phyloP scores from a whole-genome alignment of 768 basidiomycete genomes.

The Auricularia sp. region DNA sequence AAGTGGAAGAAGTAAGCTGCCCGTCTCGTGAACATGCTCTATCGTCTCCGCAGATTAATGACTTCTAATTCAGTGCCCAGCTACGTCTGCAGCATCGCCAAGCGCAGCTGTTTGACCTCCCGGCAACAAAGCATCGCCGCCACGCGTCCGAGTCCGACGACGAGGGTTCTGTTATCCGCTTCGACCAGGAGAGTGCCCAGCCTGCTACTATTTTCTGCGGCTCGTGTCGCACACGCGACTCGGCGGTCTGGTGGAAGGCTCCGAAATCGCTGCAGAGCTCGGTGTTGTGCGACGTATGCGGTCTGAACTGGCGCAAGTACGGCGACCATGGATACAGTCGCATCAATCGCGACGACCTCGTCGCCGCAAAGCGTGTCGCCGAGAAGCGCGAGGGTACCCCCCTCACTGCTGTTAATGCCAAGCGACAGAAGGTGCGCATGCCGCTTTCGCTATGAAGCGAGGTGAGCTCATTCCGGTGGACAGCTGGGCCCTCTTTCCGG shows the following conservation, averaged over 20 bases:
- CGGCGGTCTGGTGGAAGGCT: constrained; percentile 82
- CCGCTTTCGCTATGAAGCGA: neutral
- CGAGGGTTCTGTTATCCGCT: constrained; percentile 58
- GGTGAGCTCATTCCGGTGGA: neutral
- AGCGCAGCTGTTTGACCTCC: constrained; percentile 4
- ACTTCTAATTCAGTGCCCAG: neutral
- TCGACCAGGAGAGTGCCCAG: constrained; percentile 34
- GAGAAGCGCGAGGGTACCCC: constrained; percentile 59
- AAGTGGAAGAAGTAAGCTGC: constrained; percentile 71
- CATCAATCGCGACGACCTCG: constrained; percentile 49
- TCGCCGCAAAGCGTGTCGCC: constrained; percentile 21
- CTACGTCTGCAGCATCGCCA: constrained; percentile 6
- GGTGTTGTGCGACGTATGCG: constrained; percentile 78
- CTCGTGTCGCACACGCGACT: constrained; percentile 76
- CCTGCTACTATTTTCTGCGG: constrained; percentile 46
- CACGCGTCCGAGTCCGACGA: constrained; percentile 40
- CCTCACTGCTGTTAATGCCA: constrained; percentile 39
- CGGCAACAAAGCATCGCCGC: neutral
- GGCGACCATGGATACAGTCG: constrained; percentile 66
- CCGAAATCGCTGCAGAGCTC: constrained; percentile 73
- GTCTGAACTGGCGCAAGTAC: constrained; percentile 87
- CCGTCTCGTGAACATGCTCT: neutral
- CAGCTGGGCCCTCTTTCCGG: neutral
- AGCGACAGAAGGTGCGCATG: constrained; percentile 50
- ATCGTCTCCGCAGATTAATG: neutral